Evolutionary conservation across 2,329 filamentous ascomycete genomes (phyloP).

Genomic region (Pseudogymnoascus sp.): DNA sequence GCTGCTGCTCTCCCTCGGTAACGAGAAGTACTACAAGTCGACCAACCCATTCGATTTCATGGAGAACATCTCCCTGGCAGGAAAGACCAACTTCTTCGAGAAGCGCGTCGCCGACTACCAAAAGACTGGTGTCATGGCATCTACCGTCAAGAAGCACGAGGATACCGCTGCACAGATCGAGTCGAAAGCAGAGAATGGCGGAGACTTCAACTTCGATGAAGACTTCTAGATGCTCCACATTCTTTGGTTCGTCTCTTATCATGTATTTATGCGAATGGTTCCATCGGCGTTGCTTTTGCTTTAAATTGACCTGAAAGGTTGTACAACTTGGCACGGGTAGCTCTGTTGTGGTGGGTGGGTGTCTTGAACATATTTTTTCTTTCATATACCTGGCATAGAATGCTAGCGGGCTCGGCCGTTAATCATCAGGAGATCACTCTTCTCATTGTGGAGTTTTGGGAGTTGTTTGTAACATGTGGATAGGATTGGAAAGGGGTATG

Average conservation of each 20-base stretch:
- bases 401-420: constrained; percentile 7
- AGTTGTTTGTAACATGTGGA: constrained; percentile 4
- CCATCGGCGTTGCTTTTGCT: constrained; percentile 1
- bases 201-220: constrained; percentile 90
- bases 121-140: constrained; percentile 97
- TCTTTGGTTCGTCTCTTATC: constrained; percentile 1
- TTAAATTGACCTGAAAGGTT: constrained; percentile 9
- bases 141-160: constrained; percentile 67
- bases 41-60: constrained; percentile 99
- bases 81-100: constrained; percentile 99
- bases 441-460: constrained; percentile 4
- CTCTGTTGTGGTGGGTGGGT: constrained; percentile 1
- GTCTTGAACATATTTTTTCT: constrained; percentile 1
- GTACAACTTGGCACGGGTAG: neutral
- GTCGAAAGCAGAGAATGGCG: constrained; percentile 52
- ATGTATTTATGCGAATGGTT: constrained; percentile 9
- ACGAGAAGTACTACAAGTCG: constrained; percentile 86
- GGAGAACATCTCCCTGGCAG: constrained; percentile 98
- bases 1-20: constrained; percentile 85
- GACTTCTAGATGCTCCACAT: constrained; percentile 67
- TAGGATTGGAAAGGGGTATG: constrained; percentile 6
- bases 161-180: constrained; percentile 40
- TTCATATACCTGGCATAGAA: constrained; percentile 6
- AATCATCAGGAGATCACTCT: constrained; percentile 8
- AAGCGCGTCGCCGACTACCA: constrained; percentile 99